These are phyloP conservation scores for Xylaria sp. DNA, from an alignment of 2,329 filamentous ascomycete genomes.

Conservation along the genomic window DNA sequence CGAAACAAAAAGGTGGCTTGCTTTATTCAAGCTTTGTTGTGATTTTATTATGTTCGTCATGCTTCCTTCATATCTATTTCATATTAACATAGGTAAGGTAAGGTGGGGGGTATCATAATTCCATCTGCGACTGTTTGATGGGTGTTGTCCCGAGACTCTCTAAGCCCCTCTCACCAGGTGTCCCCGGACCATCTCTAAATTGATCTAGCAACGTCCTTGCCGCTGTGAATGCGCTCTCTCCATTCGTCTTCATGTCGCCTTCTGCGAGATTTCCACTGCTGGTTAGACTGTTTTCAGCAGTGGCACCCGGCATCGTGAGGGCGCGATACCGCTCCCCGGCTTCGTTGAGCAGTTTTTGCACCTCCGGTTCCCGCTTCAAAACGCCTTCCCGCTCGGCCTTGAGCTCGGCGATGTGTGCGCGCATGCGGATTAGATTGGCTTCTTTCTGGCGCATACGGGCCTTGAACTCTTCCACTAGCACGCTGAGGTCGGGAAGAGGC, in stretches of 20 bases:
- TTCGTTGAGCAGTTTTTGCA: conserved; percentile 83
- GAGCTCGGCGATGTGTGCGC: conserved; percentile 68
- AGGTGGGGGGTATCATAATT: conserved; percentile 47
- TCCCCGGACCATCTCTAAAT: conserved; percentile 40
- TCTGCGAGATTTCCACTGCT: conserved; percentile 12
- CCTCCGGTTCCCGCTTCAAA: conserved; percentile 76
- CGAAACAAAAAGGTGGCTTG: neutral
- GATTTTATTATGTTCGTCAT: neutral
- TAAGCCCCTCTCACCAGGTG: conserved; percentile 54
- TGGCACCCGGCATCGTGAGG: conserved; percentile 41
- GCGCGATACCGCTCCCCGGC: conserved; percentile 77
- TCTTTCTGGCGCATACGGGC: conserved; percentile 72
- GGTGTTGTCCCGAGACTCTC: conserved; percentile 62
- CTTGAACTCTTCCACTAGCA: conserved; percentile 73
- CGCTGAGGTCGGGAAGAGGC: conserved; percentile 78
- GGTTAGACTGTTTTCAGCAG: neutral
- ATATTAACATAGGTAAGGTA: neutral
- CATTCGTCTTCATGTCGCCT: conserved; percentile 8
- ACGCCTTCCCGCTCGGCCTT: conserved; percentile 72
- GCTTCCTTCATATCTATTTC: neutral
- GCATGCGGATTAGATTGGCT: conserved; percentile 60
- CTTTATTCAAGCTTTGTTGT: neutral
- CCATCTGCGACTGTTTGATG: conserved; percentile 50
- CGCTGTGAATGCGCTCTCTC: conserved; percentile 37
- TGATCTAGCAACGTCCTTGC: conserved; percentile 47